Conservation (phyloP, 202 grass and related monocot species). For the Bolboschoenoplectus hybrid region DNA sequence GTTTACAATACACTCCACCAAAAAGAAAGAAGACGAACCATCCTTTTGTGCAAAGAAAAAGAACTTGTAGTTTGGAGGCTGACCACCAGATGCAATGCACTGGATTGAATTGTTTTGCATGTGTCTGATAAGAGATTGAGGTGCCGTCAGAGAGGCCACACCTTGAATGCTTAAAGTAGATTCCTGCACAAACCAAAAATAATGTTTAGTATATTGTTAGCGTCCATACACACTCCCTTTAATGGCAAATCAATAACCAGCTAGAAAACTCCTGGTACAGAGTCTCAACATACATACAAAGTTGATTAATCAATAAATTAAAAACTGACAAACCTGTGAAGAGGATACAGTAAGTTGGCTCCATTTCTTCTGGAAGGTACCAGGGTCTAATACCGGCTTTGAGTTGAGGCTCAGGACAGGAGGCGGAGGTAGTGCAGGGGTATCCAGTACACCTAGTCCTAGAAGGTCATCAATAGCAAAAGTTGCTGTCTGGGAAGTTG, state of each 20-base stretch:
- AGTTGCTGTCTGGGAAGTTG: slow-evolving; percentile 48
- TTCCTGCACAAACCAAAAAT: slow-evolving; percentile 54
- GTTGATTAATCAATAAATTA: slow-evolving; percentile 26
- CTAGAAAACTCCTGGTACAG: not conserved
- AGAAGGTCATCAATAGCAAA: slow-evolving; percentile 93
- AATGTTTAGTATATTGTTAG: not conserved
- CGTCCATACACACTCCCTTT: not conserved
- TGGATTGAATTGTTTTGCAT: slow-evolving; percentile 89
- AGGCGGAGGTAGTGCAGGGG: slow-evolving; percentile 46
- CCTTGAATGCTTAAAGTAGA: slow-evolving; percentile 78
- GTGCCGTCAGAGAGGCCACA: slow-evolving; percentile 64
- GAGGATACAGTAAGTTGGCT: slow-evolving; percentile 68
- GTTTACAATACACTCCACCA: slow-evolving; percentile 94
- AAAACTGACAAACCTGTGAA: slow-evolving; percentile 67
- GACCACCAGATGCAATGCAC: slow-evolving; percentile 96
- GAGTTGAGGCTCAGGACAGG: slow-evolving; percentile 68
- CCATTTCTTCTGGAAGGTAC: slow-evolving; percentile 95
- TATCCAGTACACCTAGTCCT: slow-evolving; percentile 61
- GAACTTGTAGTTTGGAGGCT: slow-evolving; percentile 95
- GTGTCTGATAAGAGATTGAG: slow-evolving; percentile 86
- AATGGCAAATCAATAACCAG: not conserved
- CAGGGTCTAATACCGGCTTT: slow-evolving; percentile 86
- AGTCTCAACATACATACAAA: not conserved
- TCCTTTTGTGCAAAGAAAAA: slow-evolving; percentile 96
- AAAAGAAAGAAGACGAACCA: slow-evolving; percentile 66